phyloP scores from a whole-genome alignment of 768 basidiomycete genomes.

The Amanita rimosa region DNA sequence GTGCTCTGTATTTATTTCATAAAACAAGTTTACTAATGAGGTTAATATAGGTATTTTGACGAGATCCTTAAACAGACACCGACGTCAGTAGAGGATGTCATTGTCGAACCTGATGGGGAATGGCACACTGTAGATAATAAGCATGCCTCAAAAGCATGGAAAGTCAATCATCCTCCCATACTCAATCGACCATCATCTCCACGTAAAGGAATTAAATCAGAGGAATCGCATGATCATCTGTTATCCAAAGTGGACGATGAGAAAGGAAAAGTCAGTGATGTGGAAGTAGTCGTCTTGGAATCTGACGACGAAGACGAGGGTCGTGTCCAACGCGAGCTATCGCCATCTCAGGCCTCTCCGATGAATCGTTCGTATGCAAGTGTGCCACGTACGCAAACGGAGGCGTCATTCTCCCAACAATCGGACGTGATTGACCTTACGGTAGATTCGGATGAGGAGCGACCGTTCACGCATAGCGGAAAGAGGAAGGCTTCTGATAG shows the following conservation, averaged over 20 bases:
- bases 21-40: slow-evolving; percentile 4
- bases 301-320: slow-evolving; percentile 75
- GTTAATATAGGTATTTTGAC: slow-evolving; percentile 68
- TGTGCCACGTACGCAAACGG: slow-evolving; percentile 16
- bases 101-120: slow-evolving; percentile 89
- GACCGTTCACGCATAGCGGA: slow-evolving; percentile 23
- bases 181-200: slow-evolving; percentile 17
- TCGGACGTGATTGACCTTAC: slow-evolving; percentile 77
- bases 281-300: slow-evolving; percentile 57
- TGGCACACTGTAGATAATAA: slow-evolving; percentile 93
- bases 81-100: slow-evolving; percentile 80
- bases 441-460: slow-evolving; percentile 62
- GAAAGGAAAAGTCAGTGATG: slow-evolving; percentile 33
- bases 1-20: slow-evolving; percentile 12
- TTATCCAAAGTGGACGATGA: slow-evolving; percentile 20
- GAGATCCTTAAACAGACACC: slow-evolving; percentile 70
- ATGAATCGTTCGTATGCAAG: slow-evolving; percentile 24
- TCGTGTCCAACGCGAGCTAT: slow-evolving; percentile 65
- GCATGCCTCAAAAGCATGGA: slow-evolving; percentile 68
- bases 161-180: slow-evolving; percentile 34
- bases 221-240: slow-evolving; percentile 10
- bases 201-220: slow-evolving; percentile 19
- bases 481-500: slow-evolving; percentile 53
- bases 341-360: slow-evolving; percentile 46
- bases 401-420: slow-evolving; percentile 16